These are phyloP conservation scores for Cladorrhinum sp. DNA, from an alignment of 2,329 filamentous ascomycete species.

Conservation along the genomic window DNA sequence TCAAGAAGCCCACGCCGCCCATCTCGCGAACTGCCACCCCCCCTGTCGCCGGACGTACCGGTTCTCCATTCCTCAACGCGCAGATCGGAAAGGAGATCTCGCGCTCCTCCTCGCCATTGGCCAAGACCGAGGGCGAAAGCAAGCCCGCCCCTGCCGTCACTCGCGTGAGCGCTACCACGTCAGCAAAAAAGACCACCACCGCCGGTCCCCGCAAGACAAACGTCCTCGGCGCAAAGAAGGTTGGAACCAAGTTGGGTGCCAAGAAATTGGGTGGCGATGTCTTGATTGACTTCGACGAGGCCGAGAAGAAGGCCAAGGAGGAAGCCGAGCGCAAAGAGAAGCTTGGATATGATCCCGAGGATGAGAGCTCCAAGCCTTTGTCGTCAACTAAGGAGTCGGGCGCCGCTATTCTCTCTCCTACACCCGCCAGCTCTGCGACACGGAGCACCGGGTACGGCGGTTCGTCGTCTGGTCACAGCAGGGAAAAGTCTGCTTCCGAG, in stretches of 20 bases:
- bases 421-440: slow-evolving; percentile 64
- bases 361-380: slow-evolving; percentile 59
- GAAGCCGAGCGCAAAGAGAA: slow-evolving; percentile 95
- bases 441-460: slow-evolving; percentile 57
- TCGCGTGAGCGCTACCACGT: slow-evolving; percentile 71
- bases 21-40: slow-evolving; percentile 87
- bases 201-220: slow-evolving; percentile 74
- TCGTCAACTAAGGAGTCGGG: slow-evolving; percentile 49
- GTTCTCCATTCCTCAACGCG: slow-evolving; percentile 85
- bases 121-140: slow-evolving; percentile 56
- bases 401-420: slow-evolving; percentile 65
- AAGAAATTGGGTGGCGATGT: slow-evolving; percentile 82
- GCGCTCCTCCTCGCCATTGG: slow-evolving; percentile 81
- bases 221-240: slow-evolving; percentile 82
- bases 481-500: slow-evolving; percentile 69
- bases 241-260: slow-evolving; percentile 74
- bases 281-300: slow-evolving; percentile 89
- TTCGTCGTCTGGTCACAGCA: slow-evolving; percentile 49
- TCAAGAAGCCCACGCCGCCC: slow-evolving; percentile 94
- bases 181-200: slow-evolving; percentile 72
- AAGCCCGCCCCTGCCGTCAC: slow-evolving; percentile 54
- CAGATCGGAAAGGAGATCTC: slow-evolving; percentile 67
- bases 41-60: slow-evolving; percentile 72
- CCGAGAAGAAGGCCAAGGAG: slow-evolving; percentile 94
- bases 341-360: slow-evolving; percentile 91